Base-by-base conservation (phyloP, 2,329 filamentous ascomycete species). In the Graphiopsis chlorocephala region DNA sequence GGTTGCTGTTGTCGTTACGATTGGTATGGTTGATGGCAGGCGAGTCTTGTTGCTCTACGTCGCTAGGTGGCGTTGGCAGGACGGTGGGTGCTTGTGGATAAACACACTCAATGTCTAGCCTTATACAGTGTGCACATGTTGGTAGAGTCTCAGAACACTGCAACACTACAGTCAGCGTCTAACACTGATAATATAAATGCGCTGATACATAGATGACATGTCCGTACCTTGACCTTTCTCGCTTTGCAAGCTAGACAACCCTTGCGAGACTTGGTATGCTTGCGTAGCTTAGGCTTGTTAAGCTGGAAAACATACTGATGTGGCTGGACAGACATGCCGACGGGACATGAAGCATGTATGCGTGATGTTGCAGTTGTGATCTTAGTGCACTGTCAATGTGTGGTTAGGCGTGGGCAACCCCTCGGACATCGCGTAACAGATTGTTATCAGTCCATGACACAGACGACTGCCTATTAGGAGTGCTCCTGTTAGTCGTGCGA, bases 61-160 rank as follows among this genome's bases (percentile, higher is more conserved):
- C 15, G 11, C 33, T 42, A 6, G 33, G 55, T 45, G 55, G 23
- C 35, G 23, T 42, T 17, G 33, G 33, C 23, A 26, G 7, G 14
- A n/a, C 31, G 6, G 35, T 25, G 7, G 31, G 7, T 7, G 8
- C 6, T 1, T n/a, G 33, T 28, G 33, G 55, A n/a, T 58, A 58
- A 4, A 58, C 35, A n/a, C 33, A 58, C 10, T 42, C 55, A 7
- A 58, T n/a, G 10, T 35, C 33, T 8, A 58, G 33, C 12, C 55
- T 42, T 3, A 7, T 25, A 6, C 55, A 58, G 23, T 45, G 31
- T n/a, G 17, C 33, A 28, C 55, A 58, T 42, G 23, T 45, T 23
- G 55, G 55, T 1, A 58, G 33, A 17, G 55, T 45, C 23, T 58
- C 55, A n/a, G 33, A 58, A 17, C 55, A 58, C 55, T 45, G n/a